These are phyloP conservation scores for Dimocarpus longan DNA, from an alignment of 345 rosid genomes.

Conservation along the genomic window DNA sequence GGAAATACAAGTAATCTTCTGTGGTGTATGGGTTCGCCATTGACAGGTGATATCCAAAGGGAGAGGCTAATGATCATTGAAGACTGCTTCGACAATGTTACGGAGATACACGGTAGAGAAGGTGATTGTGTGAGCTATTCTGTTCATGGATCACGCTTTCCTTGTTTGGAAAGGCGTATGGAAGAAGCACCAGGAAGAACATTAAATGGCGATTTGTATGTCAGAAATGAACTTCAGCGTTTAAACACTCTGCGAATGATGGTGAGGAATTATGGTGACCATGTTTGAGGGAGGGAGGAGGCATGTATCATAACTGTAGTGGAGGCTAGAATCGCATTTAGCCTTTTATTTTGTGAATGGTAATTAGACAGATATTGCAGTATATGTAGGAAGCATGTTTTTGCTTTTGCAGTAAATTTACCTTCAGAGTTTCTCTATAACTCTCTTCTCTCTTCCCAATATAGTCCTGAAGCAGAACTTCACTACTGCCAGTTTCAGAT, in stretches of 20 bases:
- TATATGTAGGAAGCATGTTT: background rate
- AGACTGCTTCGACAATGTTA: background rate
- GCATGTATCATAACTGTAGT: background rate
- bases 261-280: background rate
- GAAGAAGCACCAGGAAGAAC: slow-evolving; percentile 15
- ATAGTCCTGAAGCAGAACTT: background rate
- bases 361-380: background rate
- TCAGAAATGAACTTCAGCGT: background rate
- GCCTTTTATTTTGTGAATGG: background rate
- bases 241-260: background rate
- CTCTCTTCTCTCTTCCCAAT: too few species aligned
- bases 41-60: background rate
- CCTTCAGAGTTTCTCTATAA: too few species aligned
- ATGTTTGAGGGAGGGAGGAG: background rate
- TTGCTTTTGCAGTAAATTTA: background rate
- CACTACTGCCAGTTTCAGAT: too few species aligned
- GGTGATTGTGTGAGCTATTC: background rate
- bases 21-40: background rate
- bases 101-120: background rate
- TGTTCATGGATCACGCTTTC: slow-evolving; percentile 1
- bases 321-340: background rate
- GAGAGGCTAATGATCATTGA: background rate
- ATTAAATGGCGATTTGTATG: background rate
- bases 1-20: background rate
- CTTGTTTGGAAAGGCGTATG: background rate